Base-by-base conservation (phyloP, 1,139 yeast species). In the Diutina neorugosa region DNA sequence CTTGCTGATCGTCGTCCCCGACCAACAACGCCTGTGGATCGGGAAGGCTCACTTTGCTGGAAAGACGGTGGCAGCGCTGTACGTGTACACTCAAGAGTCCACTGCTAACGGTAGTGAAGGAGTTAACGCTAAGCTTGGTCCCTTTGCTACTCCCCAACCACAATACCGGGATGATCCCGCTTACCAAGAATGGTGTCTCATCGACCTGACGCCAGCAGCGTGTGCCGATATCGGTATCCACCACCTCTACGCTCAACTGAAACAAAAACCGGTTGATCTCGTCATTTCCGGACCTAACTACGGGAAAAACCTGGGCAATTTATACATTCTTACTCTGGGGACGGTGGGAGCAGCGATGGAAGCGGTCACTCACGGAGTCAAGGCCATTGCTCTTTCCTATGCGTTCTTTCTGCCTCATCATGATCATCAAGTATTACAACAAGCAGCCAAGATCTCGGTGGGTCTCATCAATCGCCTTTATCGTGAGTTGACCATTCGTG, bases 311-410 rank as follows among this genome's bases (percentile, higher is more conserved):
- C 83, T 96, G 2, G 81, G 93, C 43, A 89, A 94, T n/a, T 78
- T 93, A 51, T 93, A 90, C 65, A 86, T 90, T 55, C 78, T 93
- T 62, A 82, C 96, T 11, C 84, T 94, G 60, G 98, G 98, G n/a
- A 93, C 98, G 1, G 86, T 93, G 27, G 98, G 98, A 25, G 98
- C 96, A 1, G 95, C 97, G 0, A 81, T 91, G 90, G 98, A 93
- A 68, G 95, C 93, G 0, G 88, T 86, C 1, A 80, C 93, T 49
- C 84, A 88, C 56, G 91, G 90, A 0, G 78, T 78, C 43, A 82
- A 76, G 60, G 72, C 96, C 2, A 76, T 93, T 57, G 97, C 96
- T 1, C 63, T 93, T 51, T 86, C 96, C 46, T 93, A 81, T 73
- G 93, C 95, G 7, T 91, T 84, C 63, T 77, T 77, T 55, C 68